These are phyloP conservation scores for Bocquillonia castaneifolia DNA, from an alignment of 441 rosid species.

Conservation along the genomic window DNA sequence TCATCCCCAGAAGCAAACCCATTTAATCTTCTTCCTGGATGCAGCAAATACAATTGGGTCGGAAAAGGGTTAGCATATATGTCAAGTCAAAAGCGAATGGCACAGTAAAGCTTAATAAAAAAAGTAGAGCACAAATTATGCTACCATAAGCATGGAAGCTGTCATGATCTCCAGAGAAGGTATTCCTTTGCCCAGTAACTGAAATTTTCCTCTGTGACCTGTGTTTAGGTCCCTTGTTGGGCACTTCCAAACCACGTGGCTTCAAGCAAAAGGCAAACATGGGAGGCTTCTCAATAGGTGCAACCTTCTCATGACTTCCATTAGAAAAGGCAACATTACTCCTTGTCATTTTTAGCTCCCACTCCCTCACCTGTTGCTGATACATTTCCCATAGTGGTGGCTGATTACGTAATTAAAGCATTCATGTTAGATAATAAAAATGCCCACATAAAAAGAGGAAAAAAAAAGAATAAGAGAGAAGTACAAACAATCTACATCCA, in stretches of 20 bases:
- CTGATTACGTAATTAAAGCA: constrained; percentile 35
- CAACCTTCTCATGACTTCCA: constrained; percentile 50
- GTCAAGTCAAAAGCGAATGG: neutral
- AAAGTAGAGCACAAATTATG: neutral
- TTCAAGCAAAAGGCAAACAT: constrained; percentile 96
- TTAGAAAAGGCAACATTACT: constrained; percentile 29
- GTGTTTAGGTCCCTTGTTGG: constrained; percentile 81
- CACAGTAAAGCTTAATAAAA: neutral
- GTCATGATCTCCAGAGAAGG: constrained; percentile 50
- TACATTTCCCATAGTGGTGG: constrained; percentile 91
- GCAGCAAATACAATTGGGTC: constrained; percentile 24
- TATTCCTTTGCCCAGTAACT: constrained; percentile 48
- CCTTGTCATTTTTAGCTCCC: constrained; percentile 63
- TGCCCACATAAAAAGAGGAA: neutral
- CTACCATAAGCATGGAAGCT: constrained; percentile 50
- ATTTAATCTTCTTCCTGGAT: constrained; percentile 66
- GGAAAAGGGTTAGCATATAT: constrained; percentile 1
- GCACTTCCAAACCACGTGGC: constrained; percentile 94
- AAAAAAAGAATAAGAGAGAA: neutral
- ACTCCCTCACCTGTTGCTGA: constrained; percentile 67
- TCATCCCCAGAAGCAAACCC: constrained; percentile 71
- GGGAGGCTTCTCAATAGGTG: constrained; percentile 63
- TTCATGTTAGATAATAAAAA: neutral
- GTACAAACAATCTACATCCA: neutral
- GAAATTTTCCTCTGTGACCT: constrained; percentile 70